These are phyloP conservation scores for Macrocybe gigantea DNA, from an alignment of 768 basidiomycete genomes.

Conservation along the genomic window DNA sequence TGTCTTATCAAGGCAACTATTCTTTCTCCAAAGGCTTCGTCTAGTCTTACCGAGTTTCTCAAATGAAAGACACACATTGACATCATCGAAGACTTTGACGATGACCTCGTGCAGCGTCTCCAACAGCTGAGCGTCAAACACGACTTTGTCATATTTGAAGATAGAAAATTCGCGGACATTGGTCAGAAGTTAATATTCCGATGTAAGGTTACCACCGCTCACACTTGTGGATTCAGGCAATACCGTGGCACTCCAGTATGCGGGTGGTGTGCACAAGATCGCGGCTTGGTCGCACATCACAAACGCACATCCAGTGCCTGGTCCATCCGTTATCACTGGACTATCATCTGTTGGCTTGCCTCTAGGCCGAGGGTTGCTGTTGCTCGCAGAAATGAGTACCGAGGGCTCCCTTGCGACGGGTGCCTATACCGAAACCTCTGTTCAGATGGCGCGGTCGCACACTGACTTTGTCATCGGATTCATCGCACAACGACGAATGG, in stretches of 20 bases:
- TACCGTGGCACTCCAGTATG: slow-evolving; percentile 93
- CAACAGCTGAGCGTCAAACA: slow-evolving; percentile 69
- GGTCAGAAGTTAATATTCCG: slow-evolving; percentile 41
- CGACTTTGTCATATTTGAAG: slow-evolving; percentile 96
- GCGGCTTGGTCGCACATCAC: slow-evolving; percentile 95
- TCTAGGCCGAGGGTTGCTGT: slow-evolving; percentile 77
- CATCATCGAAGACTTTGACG: slow-evolving; percentile 88
- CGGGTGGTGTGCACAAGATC: slow-evolving; percentile 87
- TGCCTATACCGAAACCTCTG: slow-evolving; percentile 75
- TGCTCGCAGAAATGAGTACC: slow-evolving; percentile 96
- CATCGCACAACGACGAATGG: slow-evolving; percentile 86
- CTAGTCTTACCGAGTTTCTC: slow-evolving; percentile 18
- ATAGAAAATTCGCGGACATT: slow-evolving; percentile 98
- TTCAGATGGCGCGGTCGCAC: slow-evolving; percentile 80
- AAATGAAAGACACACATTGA: slow-evolving; percentile 86
- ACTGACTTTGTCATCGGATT: slow-evolving; percentile 94
- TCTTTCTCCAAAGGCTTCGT: slow-evolving; percentile 11
- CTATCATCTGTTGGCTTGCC: slow-evolving; percentile 83
- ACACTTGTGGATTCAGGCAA: slow-evolving; percentile 57
- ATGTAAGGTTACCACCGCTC: neutral
- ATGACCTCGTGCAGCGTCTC: slow-evolving; percentile 61
- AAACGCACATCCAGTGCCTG: slow-evolving; percentile 94
- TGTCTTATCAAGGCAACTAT: slow-evolving; percentile 87
- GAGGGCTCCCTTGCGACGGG: slow-evolving; percentile 81
- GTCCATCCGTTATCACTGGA: slow-evolving; percentile 91